Evolutionary conservation across 75 land plant species (phyloP), one percentile per base, ranked within the genome.

Genomic region (Pseudotsuga menziesii): DNA sequence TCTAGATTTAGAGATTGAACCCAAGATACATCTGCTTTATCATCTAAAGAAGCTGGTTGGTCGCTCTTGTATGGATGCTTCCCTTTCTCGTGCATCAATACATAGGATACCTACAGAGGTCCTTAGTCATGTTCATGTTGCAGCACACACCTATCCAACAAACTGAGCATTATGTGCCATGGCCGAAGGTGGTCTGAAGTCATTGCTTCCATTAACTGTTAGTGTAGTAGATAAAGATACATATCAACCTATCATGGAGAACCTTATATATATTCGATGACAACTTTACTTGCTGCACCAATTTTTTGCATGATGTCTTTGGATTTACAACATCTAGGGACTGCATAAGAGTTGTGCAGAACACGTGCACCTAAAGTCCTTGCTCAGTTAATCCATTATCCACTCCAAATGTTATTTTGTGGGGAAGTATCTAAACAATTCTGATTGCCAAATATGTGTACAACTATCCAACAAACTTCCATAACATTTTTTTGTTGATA

Each of bases 131-230:
- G 99, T 97, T 14, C 89, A 91, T 77, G 88, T 97, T 84, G 98
- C 99, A 79, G 83, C 86, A 75, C 81, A 98, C 67, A 77, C 83
- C 70, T 84, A 90, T 22, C 87, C 98, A 64, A 77, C 76, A 6
- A 98, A 94, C n/a, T n/a, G n/a, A 83, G 84, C 98, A 67, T 66
- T 97, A 25, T 94, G 99, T 98, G 98, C 99, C 32, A 81, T 94
- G 83, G 93, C 95, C 16, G 86, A 91, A 85, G 99, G 99, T 32
- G 99, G 99, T 58, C 89, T 91, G 26, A 82, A 94, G 89, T 91
- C 91, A 66, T 80, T 97, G 73, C 88, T 97, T 75, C 95, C 99
- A 61, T 76, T 97, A 61, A 84, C 85, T 11, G 93, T 97, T 39
- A 85, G 95, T 63, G 74, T 85, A 62, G 90, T 91, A 58, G 80